Evolutionary conservation across 371 early-diverging fungal genomes (phyloP), one percentile per base, ranked within the genome.

Genomic region (Parasitella parasitica): DNA sequence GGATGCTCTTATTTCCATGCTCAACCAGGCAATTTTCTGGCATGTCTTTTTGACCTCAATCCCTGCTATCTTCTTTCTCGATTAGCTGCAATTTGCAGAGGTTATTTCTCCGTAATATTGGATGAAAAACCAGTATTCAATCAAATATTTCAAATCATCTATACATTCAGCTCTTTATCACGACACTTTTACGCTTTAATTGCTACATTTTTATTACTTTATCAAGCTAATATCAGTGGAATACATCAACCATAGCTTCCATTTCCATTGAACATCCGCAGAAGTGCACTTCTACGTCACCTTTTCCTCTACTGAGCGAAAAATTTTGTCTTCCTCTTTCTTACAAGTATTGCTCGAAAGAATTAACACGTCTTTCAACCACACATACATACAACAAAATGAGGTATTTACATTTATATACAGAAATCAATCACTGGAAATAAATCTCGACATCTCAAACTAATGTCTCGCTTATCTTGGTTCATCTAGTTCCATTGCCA

Each of bases 401-500:
- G 50, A 50, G 50, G 50, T 50, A 53, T 46, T 20, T 24, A 22
- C 1, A 22, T 46, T 3, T n/a, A n/a, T n/a, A n/a, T 8, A 46
- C 18, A 8, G 13, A 46, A 24, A 12, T 20, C 46, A 0, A 46
- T 2, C 6, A 18, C 12, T n/a, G n/a, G n/a, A n/a, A n/a, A n/a
- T n/a, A n/a, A n/a, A n/a, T n/a, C n/a, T n/a, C n/a, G n/a, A n/a
- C n/a, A n/a, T n/a, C n/a, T n/a, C n/a, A n/a, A n/a, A n/a, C n/a
- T n/a, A n/a, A n/a, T n/a, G n/a, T n/a, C n/a, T n/a, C n/a, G n/a
- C n/a, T n/a, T n/a, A n/a, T 24, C 20, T 3, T 46, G 11, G 5
- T 24, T 9, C 27, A 26, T 16, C 13, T 28, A 70, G 67, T 38
- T 36, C 72, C 24, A 49, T 64, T 51, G 67, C 65, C 15, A 67